Evolutionary conservation across 768 basidiomycete genomes (phyloP).

Genomic region (Leucocoprinus sp.): DNA sequence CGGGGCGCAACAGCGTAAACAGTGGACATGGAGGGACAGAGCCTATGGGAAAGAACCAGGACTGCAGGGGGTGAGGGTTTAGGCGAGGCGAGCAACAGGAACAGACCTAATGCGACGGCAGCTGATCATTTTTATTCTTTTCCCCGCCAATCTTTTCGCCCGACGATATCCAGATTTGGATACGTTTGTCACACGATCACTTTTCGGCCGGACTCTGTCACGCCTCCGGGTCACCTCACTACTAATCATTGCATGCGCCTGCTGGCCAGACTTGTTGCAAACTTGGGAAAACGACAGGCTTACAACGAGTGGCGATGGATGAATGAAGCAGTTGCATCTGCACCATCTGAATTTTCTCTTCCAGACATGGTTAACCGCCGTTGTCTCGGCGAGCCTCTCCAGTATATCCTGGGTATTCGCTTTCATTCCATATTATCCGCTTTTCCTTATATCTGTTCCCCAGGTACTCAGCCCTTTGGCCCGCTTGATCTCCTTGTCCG

Average conservation of each 20-base stretch:
- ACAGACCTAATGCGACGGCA: conserved; percentile 14
- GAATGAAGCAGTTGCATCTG: conserved; percentile 19
- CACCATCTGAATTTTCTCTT: conserved; percentile 19
- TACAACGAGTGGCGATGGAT: conserved; percentile 37
- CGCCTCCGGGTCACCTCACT: not conserved
- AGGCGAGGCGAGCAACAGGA: conserved; percentile 17
- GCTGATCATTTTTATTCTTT: conserved; percentile 21
- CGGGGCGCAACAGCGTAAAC: conserved; percentile 30
- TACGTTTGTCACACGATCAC: conserved; percentile 3
- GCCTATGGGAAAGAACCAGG: conserved; percentile 13
- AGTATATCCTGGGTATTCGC: conserved; percentile 76
- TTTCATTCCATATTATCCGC: conserved; percentile 10
- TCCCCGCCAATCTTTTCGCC: conserved; percentile 8
- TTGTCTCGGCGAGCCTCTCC: conserved; percentile 67
- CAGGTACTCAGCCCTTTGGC: conserved; percentile 85
- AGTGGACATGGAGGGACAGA: conserved; percentile 25
- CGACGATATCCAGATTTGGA: conserved; percentile 4
- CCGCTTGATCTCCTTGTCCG: conserved; percentile 65
- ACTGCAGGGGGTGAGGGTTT: conserved; percentile 16
- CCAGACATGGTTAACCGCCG: conserved; percentile 50
- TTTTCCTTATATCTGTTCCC: conserved; percentile 12
- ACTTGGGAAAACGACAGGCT: conserved; percentile 31
- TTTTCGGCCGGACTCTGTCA: conserved; percentile 5
- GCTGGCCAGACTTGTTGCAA: conserved; percentile 19
- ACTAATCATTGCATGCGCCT: conserved; percentile 17